These are phyloP conservation scores for Pluteus cervinus DNA, from an alignment of 768 basidiomycete genomes.

Conservation along the genomic window DNA sequence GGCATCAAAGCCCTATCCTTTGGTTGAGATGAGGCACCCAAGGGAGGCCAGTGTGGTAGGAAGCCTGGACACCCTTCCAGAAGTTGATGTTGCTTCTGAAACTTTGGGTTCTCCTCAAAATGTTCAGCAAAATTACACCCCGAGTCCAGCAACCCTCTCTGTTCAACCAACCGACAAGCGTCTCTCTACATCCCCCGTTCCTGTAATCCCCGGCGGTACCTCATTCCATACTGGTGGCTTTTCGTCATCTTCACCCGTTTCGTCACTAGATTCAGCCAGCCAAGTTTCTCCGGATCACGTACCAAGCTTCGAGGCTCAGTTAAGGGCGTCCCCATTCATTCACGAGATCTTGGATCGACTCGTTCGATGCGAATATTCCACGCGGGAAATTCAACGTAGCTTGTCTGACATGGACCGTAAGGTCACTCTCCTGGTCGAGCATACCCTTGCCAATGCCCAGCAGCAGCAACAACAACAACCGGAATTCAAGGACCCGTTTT, in stretches of 20 bases:
- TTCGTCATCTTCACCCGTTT: constrained; percentile 69
- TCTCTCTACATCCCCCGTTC: constrained; percentile 41
- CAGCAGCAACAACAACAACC: too few relatives aligned
- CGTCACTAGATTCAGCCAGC: constrained; percentile 71
- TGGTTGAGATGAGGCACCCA: constrained; percentile 26
- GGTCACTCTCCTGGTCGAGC: constrained; percentile 70
- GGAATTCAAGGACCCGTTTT: constrained; percentile 84
- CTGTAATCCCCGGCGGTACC: constrained; percentile 26
- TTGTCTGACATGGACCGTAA: constrained; percentile 72
- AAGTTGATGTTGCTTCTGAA: constrained; percentile 40
- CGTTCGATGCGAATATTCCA: constrained; percentile 60
- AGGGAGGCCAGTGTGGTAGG: constrained; percentile 47
- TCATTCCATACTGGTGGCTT: constrained; percentile 40
- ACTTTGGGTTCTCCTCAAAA: constrained; percentile 26
- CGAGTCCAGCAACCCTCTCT: constrained; percentile 31
- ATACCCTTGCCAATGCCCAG: constrained; percentile 38
- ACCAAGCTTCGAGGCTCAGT: constrained; percentile 61
- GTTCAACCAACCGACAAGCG: constrained; percentile 30
- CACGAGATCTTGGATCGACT: constrained; percentile 74
- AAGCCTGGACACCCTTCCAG: constrained; percentile 46
- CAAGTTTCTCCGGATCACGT: constrained; percentile 48
- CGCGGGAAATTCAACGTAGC: constrained; percentile 69
- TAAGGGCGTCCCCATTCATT: constrained; percentile 70
- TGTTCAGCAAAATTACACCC: constrained; percentile 12
- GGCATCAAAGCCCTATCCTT: constrained; percentile 34